Evolutionary conservation across 768 basidiomycete genomes (phyloP).

Genomic region (Suillus americanus): DNA sequence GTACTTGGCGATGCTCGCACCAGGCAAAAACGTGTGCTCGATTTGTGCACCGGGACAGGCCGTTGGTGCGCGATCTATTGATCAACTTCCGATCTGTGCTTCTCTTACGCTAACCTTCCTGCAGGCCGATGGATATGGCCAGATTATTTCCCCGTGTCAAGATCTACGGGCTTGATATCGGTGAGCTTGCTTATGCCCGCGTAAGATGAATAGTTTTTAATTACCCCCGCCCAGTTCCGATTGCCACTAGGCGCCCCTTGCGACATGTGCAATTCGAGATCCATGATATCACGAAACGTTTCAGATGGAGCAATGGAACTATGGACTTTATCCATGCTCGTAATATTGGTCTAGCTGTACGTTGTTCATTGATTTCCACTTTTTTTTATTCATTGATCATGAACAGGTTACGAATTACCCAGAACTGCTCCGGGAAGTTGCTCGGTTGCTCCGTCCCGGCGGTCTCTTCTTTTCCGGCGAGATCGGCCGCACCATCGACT

Average conservation of each 20-base stretch:
- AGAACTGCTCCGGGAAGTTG: constrained; percentile 53
- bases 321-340: constrained; percentile 73
- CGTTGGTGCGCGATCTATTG: constrained; percentile 52
- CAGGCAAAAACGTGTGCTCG: constrained; percentile 56
- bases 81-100: constrained; percentile 19
- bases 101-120: constrained; percentile 12
- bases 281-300: constrained; percentile 53
- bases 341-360: constrained; percentile 56
- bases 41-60: constrained; percentile 78
- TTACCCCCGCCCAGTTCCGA: constrained; percentile 54
- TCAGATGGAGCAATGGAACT: constrained; percentile 50
- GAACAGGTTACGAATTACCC: constrained; percentile 56
- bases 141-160: constrained; percentile 57
- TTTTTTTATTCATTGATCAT: constrained; percentile 16
- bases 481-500: constrained; percentile 45
- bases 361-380: constrained; percentile 24
- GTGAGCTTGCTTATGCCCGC: constrained; percentile 39
- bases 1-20: constrained; percentile 42
- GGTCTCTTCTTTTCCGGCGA: constrained; percentile 71
- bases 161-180: constrained; percentile 76
- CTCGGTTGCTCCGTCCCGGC: constrained; percentile 65
- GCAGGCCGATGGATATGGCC: constrained; percentile 78
- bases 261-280: constrained; percentile 67
- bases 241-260: constrained; percentile 61
- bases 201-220: constrained; percentile 13